Conservation (phyloP, 78 protist genomes). For the Cavenderia fasciculata region DNA sequence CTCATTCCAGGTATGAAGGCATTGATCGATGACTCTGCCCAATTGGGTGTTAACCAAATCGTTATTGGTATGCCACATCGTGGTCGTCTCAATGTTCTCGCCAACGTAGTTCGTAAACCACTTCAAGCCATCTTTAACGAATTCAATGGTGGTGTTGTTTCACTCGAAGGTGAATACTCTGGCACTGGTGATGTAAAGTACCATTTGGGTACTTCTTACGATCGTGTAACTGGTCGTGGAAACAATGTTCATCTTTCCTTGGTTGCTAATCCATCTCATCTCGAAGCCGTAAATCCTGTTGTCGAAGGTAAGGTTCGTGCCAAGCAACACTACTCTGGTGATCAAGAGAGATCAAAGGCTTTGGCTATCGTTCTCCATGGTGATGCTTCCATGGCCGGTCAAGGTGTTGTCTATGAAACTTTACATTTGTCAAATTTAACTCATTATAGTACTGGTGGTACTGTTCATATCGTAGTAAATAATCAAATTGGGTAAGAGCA, state of each 20-base stretch:
- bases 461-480: constrained; percentile 96
- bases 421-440: constrained; percentile 82
- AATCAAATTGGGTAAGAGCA: constrained; percentile 94
- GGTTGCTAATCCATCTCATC: constrained; percentile 98
- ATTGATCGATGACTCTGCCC: constrained; percentile 86
- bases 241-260: constrained; percentile 88
- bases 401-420: constrained; percentile 95
- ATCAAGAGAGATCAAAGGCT: constrained; percentile 36
- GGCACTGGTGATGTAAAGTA: constrained; percentile 98
- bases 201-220: constrained; percentile 93
- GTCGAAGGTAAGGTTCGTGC: constrained; percentile 96
- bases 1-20: constrained; percentile 91
- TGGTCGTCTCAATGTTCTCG: constrained; percentile 95
- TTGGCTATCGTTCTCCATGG: constrained; percentile 93
- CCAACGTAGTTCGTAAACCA: constrained; percentile 94
- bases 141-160: constrained; percentile 85
- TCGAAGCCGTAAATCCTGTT: constrained; percentile 97
- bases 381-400: constrained; percentile 98
- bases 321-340: constrained; percentile 84
- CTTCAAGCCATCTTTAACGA: constrained; percentile 92
- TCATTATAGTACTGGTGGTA: constrained; percentile 95
- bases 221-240: constrained; percentile 79
- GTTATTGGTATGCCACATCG: constrained; percentile 99
- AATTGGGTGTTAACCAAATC: constrained; percentile 86
- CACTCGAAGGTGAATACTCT: constrained; percentile 64